phyloP scores from a whole-genome alignment of 139 green algal genomes.

The Closterium sp. region DNA sequence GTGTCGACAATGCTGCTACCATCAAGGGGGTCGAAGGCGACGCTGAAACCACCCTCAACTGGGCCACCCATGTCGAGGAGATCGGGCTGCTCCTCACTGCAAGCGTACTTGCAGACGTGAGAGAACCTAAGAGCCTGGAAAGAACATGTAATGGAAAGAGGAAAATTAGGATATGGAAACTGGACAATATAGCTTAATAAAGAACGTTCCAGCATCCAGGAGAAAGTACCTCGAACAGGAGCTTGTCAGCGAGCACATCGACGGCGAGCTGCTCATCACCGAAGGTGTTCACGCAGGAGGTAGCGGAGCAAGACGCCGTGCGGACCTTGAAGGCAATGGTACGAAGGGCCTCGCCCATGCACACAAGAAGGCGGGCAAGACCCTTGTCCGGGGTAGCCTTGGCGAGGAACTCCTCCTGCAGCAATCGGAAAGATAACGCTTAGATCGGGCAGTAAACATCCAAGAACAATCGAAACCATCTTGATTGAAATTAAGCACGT shows the following conservation, averaged over 20 bases:
- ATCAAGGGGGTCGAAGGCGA: conserved; percentile 65
- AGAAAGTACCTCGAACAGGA: conserved; percentile 41
- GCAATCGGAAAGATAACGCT: neutral
- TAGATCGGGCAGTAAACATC: neutral
- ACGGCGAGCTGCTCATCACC: conserved; percentile 66
- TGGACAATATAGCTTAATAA: too few species aligned
- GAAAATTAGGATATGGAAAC: too few species aligned
- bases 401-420: conserved; percentile 47
- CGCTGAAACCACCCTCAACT: conserved; percentile 57
- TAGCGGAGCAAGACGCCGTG: conserved; percentile 50
- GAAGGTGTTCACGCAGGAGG: conserved; percentile 62
- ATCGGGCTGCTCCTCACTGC: conserved; percentile 55
- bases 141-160: too few species aligned
- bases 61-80: conserved; percentile 55
- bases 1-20: conserved; percentile 65
- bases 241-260: conserved; percentile 62
- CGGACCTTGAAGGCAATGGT: conserved; percentile 57
- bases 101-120: conserved; percentile 56
- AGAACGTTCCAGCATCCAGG: too few species aligned
- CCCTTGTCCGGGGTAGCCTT: conserved; percentile 42
- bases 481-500: neutral
- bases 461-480: neutral
- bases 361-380: conserved; percentile 48
- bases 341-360: conserved; percentile 47
- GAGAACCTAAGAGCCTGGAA: conserved; percentile 52